Conservation (phyloP, 1,139 yeast species). For the Saccharomyces hybrid region DNA sequence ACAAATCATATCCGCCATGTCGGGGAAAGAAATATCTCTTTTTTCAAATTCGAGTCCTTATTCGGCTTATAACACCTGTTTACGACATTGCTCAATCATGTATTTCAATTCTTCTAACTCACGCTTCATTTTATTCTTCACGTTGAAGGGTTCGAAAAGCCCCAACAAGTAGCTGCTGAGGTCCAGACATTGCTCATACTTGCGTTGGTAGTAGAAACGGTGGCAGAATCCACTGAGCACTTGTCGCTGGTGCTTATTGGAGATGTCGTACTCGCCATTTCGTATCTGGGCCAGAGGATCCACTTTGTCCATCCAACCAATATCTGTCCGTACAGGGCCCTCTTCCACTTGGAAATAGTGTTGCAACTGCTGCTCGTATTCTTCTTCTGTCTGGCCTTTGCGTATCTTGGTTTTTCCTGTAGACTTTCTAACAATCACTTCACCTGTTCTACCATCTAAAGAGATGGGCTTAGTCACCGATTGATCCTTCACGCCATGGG, state of each 20-base stretch:
- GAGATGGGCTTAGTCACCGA: conserved; percentile 21
- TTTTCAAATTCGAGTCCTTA: conserved; percentile 27
- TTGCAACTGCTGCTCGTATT: conserved; percentile 39
- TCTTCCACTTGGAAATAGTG: conserved; percentile 34
- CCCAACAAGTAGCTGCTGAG: conserved; percentile 31
- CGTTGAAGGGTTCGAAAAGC: conserved; percentile 29
- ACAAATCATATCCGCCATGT: not conserved
- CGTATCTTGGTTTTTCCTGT: conserved; percentile 39
- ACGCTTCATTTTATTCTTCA: conserved; percentile 36
- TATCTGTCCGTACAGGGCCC: conserved; percentile 49
- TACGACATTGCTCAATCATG: conserved; percentile 30
- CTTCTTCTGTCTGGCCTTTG: conserved; percentile 54
- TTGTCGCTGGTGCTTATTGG: conserved; percentile 28
- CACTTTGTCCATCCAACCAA: conserved; percentile 37
- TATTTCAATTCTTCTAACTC: conserved; percentile 42
- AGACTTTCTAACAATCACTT: conserved; percentile 35
- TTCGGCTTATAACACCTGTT: conserved; percentile 9
- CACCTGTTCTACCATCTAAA: conserved; percentile 23
- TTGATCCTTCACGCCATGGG: conserved; percentile 12
- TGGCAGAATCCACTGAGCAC: conserved; percentile 31
- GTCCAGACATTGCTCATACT: conserved; percentile 42
- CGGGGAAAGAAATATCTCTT: not conserved
- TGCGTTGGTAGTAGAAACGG: conserved; percentile 42
- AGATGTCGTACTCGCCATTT: conserved; percentile 11
- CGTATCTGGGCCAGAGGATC: conserved; percentile 10